phyloP scores from a whole-genome alignment of 73 alveolate species.

The Effrenium voratum region DNA sequence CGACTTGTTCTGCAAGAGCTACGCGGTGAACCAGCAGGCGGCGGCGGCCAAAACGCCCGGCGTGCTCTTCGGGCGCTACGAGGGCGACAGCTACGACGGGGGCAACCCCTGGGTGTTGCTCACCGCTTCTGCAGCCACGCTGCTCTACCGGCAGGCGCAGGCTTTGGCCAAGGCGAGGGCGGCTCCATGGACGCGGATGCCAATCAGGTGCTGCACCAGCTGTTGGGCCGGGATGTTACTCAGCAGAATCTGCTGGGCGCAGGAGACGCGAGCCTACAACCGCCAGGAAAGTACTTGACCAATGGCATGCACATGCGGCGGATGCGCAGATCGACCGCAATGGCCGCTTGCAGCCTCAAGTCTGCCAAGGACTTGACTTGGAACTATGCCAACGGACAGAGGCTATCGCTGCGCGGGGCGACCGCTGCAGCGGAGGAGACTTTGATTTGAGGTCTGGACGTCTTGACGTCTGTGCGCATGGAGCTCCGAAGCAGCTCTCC shows the following conservation, averaged over 20 bases:
- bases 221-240: background rate
- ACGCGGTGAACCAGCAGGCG: slow-evolving; percentile 75
- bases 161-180: too few relatives aligned
- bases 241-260: slow-evolving; percentile 69
- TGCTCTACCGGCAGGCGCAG: slow-evolving; percentile 90
- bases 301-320: slow-evolving; percentile 74
- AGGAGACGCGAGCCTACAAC: slow-evolving; percentile 48
- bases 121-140: slow-evolving; percentile 86
- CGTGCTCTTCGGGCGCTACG: slow-evolving; percentile 94
- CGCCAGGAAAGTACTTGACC: slow-evolving; percentile 22
- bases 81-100: slow-evolving; percentile 94
- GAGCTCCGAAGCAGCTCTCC: background rate
- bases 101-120: slow-evolving; percentile 94
- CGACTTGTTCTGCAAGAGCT: slow-evolving; percentile 4
- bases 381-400: slow-evolving; percentile 53
- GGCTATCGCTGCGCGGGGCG: background rate
- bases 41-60: slow-evolving; percentile 90
- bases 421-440: background rate
- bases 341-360: slow-evolving; percentile 18
- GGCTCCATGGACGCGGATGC: too few relatives aligned
- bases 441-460: background rate
- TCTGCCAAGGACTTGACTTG: slow-evolving; percentile 74
- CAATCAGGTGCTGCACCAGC: background rate
- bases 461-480: background rate
- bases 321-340: slow-evolving; percentile 36